These are phyloP conservation scores for Solanum peruvianum DNA, from an alignment of 257 asterid genomes.

Conservation along the genomic window DNA sequence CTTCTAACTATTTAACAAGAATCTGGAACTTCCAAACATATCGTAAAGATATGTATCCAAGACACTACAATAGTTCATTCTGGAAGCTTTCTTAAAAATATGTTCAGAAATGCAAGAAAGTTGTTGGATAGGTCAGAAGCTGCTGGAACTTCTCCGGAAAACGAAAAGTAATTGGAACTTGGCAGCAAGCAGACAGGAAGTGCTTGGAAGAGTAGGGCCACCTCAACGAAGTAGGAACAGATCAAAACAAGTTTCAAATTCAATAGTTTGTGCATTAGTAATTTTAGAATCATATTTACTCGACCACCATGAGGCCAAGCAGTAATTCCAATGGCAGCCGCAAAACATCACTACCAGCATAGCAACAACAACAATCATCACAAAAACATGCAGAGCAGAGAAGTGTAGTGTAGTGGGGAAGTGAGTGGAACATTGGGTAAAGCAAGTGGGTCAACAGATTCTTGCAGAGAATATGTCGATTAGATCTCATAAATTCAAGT, in stretches of 20 bases:
- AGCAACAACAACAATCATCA: not conserved
- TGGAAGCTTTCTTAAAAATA: not conserved
- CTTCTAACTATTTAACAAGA: not conserved
- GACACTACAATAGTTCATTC: not conserved
- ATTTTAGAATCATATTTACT: too few species aligned
- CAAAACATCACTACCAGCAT: constrained; percentile 21
- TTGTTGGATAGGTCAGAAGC: not conserved
- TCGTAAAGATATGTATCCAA: not conserved
- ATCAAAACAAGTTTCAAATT: not conserved
- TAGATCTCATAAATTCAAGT: not conserved
- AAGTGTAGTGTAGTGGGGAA: not conserved
- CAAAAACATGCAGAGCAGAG: too few species aligned
- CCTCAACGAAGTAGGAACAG: not conserved
- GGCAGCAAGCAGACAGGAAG: not conserved
- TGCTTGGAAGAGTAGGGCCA: not conserved
- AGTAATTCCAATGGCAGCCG: constrained; percentile 27
- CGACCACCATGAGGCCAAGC: constrained; percentile 5
- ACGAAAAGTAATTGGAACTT: not conserved
- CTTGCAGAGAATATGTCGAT: constrained; percentile 20
- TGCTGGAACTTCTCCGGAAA: not conserved
- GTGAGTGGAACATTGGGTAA: not conserved
- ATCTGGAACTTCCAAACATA: not conserved
- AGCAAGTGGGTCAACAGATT: constrained; percentile 13
- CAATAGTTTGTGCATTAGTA: too few species aligned
- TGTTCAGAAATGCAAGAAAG: not conserved